phyloP scores from a whole-genome alignment of 2,329 filamentous ascomycete genomes.

The Orbilia quercus region DNA sequence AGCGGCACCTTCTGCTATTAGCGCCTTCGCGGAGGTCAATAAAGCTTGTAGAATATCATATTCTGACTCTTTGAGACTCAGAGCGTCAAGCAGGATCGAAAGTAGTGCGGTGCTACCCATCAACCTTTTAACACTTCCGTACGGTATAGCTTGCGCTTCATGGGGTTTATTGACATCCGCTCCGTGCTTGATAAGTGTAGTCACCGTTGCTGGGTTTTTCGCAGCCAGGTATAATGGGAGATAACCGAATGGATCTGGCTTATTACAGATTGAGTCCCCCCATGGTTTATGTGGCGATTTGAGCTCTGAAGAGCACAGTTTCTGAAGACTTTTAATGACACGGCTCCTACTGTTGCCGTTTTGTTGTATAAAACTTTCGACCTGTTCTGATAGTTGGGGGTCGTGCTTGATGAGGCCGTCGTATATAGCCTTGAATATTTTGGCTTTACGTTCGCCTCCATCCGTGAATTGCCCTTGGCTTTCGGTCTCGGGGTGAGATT shows the following conservation, averaged over 20 bases:
- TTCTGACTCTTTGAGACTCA: not conserved
- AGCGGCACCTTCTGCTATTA: conserved; percentile 22
- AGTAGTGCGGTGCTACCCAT: not conserved
- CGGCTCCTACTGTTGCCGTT: not conserved
- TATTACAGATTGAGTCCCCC: conserved; percentile 21
- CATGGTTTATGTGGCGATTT: not conserved
- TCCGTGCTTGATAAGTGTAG: conserved; percentile 7
- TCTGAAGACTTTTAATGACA: not conserved
- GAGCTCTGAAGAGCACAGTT: not conserved
- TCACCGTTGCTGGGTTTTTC: not conserved
- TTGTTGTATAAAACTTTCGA: not conserved
- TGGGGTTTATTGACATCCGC: conserved; percentile 22
- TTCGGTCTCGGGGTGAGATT: not conserved
- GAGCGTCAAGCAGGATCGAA: conserved; percentile 11
- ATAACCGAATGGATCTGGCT: conserved; percentile 4
- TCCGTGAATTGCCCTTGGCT: not conserved
- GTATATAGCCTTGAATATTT: not conserved
- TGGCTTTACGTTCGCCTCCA: not conserved
- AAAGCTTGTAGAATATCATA: not conserved
- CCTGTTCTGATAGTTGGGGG: not conserved
- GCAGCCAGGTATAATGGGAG: conserved; percentile 16
- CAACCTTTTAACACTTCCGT: too few species aligned
- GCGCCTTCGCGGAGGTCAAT: conserved; percentile 3
- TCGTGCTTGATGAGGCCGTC: not conserved
- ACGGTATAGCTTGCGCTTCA: too few species aligned